Percentiles rank a stretch among this genome's conserved stretches.
phyloP scores from a whole-genome alignment of 352 stramenopile genomes.

The Thraustotheca clavata region DNA sequence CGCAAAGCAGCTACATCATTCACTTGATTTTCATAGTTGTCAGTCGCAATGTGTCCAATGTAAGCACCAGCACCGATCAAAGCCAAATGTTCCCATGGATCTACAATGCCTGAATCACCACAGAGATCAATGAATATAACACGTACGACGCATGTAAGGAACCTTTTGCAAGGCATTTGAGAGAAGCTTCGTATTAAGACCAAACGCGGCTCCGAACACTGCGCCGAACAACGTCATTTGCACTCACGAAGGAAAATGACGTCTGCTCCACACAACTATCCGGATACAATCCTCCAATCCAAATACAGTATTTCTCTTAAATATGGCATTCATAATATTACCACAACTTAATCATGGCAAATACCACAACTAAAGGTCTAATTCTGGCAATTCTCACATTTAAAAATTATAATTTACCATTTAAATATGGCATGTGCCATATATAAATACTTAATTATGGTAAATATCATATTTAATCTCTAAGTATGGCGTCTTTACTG shows the following conservation, averaged over 20 bases:
- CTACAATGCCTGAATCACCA: conserved; percentile 25
- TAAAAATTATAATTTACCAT: too few relatives aligned
- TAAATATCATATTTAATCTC: too few relatives aligned
- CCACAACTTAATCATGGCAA: too few relatives aligned
- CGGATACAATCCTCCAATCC: too few relatives aligned
- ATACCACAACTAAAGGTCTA: too few relatives aligned
- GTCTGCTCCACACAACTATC: neutral
- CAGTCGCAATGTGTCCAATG: conserved; percentile 30
- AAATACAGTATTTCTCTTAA: too few relatives aligned
- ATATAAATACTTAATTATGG: too few relatives aligned
- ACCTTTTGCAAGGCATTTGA: conserved; percentile 80
- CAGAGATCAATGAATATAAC: neutral
- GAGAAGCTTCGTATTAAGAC: conserved; percentile 72
- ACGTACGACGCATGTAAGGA: conserved; percentile 76
- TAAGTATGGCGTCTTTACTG: too few relatives aligned
- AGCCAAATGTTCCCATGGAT: conserved; percentile 73
- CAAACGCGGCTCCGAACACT: conserved; percentile 55
- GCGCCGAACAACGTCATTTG: conserved; percentile 66
- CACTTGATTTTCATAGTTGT: conserved; percentile 14
- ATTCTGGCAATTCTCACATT: too few relatives aligned
- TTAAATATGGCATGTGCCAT: too few relatives aligned
- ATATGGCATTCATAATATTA: too few relatives aligned
- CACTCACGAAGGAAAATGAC: neutral
- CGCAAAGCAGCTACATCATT: conserved; percentile 13
- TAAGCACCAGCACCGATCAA: conserved; percentile 57